Percentiles rank a stretch among this genome's conserved stretches.
These are phyloP conservation scores for Naematelia aurantialba DNA, from an alignment of 768 basidiomycete genomes.

Conservation along the genomic window DNA sequence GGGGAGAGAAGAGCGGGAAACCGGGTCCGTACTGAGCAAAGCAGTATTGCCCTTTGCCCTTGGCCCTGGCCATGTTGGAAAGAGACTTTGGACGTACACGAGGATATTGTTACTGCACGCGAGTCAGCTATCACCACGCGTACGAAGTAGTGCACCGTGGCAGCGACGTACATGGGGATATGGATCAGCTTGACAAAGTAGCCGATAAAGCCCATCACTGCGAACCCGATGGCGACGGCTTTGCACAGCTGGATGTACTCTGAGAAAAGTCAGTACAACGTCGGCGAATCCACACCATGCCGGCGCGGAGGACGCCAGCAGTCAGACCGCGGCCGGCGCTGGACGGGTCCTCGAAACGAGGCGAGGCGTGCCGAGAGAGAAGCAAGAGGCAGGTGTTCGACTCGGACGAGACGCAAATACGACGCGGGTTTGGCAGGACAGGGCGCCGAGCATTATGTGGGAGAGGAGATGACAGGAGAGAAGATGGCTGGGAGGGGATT, in stretches of 20 bases:
- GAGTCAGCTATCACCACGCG: not conserved
- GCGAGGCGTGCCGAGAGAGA: not conserved
- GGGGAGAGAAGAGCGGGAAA: no score
- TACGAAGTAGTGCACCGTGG: no score
- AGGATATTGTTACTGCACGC: constrained; percentile 95
- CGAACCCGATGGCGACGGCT: constrained; percentile 95
- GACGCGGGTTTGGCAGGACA: no score
- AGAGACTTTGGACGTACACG: constrained; percentile 65
- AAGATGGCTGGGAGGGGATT: no score
- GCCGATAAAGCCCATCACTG: constrained; percentile 98
- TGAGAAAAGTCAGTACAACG: constrained; percentile 51
- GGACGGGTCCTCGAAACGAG: not conserved
- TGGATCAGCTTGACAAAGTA: constrained; percentile 98
- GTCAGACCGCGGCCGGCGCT: not conserved
- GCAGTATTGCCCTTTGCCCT: no score
- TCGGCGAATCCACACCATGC: no score
- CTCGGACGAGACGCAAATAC: no score
- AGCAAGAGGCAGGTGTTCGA: no score
- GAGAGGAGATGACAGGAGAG: no score
- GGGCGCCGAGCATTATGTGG: no score
- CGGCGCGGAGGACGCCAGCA: no score
- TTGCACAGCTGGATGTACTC: constrained; percentile 93
- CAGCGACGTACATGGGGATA: constrained; percentile 90
- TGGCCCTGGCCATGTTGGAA: not conserved
- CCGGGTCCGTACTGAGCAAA: no score